Conservation (phyloP, 164 flowering plant species). For the Berberis vulgaris region DNA sequence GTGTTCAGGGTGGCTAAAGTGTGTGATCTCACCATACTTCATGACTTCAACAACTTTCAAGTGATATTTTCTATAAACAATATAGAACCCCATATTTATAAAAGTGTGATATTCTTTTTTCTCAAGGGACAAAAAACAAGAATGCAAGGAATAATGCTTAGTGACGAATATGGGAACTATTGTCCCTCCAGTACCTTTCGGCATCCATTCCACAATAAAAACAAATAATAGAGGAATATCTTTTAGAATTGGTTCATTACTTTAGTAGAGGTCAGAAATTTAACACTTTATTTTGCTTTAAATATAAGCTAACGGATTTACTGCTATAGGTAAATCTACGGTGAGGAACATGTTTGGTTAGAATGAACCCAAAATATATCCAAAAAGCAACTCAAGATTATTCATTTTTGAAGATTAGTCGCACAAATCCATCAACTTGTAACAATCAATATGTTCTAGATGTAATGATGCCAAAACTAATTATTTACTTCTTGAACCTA, state of each 20-base stretch:
- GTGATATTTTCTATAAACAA: neutral
- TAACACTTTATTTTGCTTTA: neutral
- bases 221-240: neutral
- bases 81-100: neutral
- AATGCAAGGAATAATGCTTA: conserved; percentile 12
- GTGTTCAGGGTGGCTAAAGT: conserved; percentile 83
- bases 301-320: too few relatives aligned
- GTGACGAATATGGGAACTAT: conserved; percentile 2
- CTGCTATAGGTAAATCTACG: too few relatives aligned
- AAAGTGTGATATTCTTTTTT: too few relatives aligned
- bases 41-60: conserved; percentile 12
- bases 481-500: too few relatives aligned
- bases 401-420: too few relatives aligned
- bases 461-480: too few relatives aligned
- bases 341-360: too few relatives aligned
- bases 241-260: conserved; percentile 14
- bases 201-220: neutral
- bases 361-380: too few relatives aligned
- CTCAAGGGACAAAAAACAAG: neutral
- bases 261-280: conserved; percentile 7
- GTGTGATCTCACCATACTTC: conserved; percentile 63
- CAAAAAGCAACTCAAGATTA: too few relatives aligned
- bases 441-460: too few relatives aligned
- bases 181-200: conserved; percentile 1
- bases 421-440: too few relatives aligned